Base-by-base conservation (phyloP, 495 filamentous ascomycete species). In the Parmelia sp. region DNA sequence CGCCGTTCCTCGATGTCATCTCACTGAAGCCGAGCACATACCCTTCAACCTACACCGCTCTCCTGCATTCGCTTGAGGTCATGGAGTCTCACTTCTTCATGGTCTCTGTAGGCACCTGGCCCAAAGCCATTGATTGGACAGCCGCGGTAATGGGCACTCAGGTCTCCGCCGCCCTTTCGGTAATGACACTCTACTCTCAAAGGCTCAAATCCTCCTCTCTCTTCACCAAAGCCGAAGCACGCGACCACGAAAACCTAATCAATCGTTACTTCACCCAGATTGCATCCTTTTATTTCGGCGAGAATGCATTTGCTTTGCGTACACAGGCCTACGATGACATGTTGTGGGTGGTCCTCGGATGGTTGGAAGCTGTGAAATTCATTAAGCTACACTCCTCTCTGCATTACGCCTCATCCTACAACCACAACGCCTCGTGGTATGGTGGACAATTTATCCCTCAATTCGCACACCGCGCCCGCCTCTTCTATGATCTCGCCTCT, bases 291-390 rank as follows among this genome's bases (percentile, higher is more conserved):
- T 96, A 93, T 72, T 96, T 93, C 71, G 93, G 89, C 33, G 90
- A 97, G 71, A 86, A 96, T 72, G 82, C 83, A 17, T 87, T 92
- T 66, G 77, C 82, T 25, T 77, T 97, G 36, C 82, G 91, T 25
- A 84, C 82, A 42, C 83, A 97, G 71, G 94, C 93, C 1, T 96
- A 87, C 71, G 94, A 98, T 73, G 94, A 98, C 72, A 97, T 97
- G 81, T 82, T 96, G 27, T 98, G 94, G 94, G 91, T 97, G 15
- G 93, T 96, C 2, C 78, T 97, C 53, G 89, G 88, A 61, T 97
- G 93, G 93, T 80, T 97, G 64, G 90, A 95, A 71, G 83, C 82
- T 57, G 85, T 90, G 69, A 86, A 90, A 68, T 90, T 94, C 71
- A 83, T 92, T 55, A 73, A 86, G 40, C 68, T 81, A 42, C 88